Base-by-base conservation (phyloP, 257 asterid genomes). In the Nicotiana obtusifolia region DNA sequence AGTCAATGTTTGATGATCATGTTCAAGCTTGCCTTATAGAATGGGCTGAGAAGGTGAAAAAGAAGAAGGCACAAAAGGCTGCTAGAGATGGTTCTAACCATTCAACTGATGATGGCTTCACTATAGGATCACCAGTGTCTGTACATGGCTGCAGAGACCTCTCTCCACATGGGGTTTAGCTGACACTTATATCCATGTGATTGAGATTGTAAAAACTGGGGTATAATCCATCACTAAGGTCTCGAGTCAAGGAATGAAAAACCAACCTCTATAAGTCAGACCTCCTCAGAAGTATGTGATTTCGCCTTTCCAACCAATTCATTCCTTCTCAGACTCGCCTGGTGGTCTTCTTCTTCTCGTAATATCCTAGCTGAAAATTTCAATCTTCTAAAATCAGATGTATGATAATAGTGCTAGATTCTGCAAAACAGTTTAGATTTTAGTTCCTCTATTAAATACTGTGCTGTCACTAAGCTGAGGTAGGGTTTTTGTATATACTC, bases 11-110 rank as follows among this genome's bases (percentile, higher is more conserved):
- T 20, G 97, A 95, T 0, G 95, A 90, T 81, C 97, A 95, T 41
- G 88, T 95, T 81, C 99, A 94, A 93, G 92, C 54, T 7, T 94
- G 99, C 75, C 94, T 95, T n/a, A 83, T 92, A 13, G 98, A 97
- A 0, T 95, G 99, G 99, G 97, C 95, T 26, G 91, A 93, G 31
- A 93, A 90, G 88, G 98, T 16, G 81, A 95, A 88, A 87, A 87
- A 66, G 41, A 93, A 81, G 81, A 87, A 85, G 80, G 96, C 88
- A 65, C 80, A 24, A 1, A 93, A 86, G 86, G 89, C 81, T 5
- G 86, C 87, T 15, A 13, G 65, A n/a, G 88, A 78, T 57, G 90
- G 87, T 14, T 82, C 94, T 22, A 80, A 86, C 79, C 88, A 82
- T 10, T 89, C 90, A 4, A 77, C 86, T 2, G 82, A 81, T 2